These are phyloP conservation scores for Scheffersomyces stambukii DNA, from an alignment of 1,139 yeast species.

Conservation along the genomic window DNA sequence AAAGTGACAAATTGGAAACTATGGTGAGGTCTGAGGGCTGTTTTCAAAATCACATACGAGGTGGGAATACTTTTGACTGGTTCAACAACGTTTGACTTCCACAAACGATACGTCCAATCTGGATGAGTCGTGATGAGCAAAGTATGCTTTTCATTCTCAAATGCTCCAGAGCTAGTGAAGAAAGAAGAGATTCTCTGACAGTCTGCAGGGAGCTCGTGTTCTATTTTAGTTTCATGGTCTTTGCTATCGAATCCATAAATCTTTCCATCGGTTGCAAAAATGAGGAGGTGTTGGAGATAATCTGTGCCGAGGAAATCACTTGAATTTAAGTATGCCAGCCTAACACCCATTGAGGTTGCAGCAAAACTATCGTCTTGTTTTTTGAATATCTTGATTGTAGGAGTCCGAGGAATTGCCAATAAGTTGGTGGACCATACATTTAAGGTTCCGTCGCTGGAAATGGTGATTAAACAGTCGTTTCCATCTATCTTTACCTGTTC, in stretches of 20 bases:
- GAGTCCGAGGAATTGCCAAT: constrained; percentile 27
- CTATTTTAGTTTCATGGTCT: constrained; percentile 4
- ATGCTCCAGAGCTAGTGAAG: too few relatives aligned
- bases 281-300: constrained; percentile 3
- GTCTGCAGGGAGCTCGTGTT: constrained; percentile 3
- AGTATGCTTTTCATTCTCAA: too few relatives aligned
- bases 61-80: constrained; percentile 20
- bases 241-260: constrained; percentile 4
- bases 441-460: constrained; percentile 33
- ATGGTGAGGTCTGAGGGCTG: constrained; percentile 38
- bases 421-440: constrained; percentile 41
- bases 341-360: constrained; percentile 3
- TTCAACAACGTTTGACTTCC: constrained; percentile 13
- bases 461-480: constrained; percentile 24
- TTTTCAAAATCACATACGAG: constrained; percentile 37
- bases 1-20: constrained; percentile 46
- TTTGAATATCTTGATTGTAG: constrained; percentile 13
- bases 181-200: too few relatives aligned
- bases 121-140: constrained; percentile 20
- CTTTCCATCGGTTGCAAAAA: constrained; percentile 6
- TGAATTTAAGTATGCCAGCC: constrained; percentile 5
- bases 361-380: neutral
- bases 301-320: constrained; percentile 7
- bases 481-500: constrained; percentile 19
- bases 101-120: constrained; percentile 29